Percentiles rank a stretch among this genome's conserved stretches.
These are phyloP conservation scores for Geotrichum bryndzae DNA, from an alignment of 1,139 yeast species.

Conservation along the genomic window DNA sequence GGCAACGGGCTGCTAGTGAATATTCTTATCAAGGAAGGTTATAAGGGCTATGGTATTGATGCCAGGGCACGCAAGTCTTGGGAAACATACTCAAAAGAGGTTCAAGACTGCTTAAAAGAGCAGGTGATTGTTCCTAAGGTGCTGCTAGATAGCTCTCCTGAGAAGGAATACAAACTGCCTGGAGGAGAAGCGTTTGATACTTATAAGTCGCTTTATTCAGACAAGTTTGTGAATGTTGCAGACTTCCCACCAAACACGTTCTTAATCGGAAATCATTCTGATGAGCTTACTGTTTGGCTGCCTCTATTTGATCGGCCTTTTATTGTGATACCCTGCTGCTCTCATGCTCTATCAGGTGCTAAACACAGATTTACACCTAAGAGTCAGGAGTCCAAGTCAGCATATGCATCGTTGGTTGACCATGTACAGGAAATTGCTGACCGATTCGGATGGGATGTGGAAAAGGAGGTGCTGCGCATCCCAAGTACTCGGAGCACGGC, in stretches of 20 bases:
- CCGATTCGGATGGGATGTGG: constrained; percentile 74
- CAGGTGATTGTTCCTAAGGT: constrained; percentile 76
- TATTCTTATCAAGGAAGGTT: constrained; percentile 73
- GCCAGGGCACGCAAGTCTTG: constrained; percentile 88
- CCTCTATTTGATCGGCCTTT: constrained; percentile 84
- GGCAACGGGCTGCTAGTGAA: constrained; percentile 88
- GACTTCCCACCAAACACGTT: constrained; percentile 68
- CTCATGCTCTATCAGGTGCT: constrained; percentile 77
- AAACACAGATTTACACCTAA: constrained; percentile 55
- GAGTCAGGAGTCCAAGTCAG: constrained; percentile 44
- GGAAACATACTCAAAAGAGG: constrained; percentile 60
- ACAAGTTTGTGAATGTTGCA: constrained; percentile 59
- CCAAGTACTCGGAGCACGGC: constrained; percentile 96
- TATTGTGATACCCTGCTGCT: constrained; percentile 91
- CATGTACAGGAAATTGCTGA: constrained; percentile 68
- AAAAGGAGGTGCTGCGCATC: constrained; percentile 81
- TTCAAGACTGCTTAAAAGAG: constrained; percentile 55
- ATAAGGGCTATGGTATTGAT: constrained; percentile 77
- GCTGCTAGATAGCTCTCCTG: constrained; percentile 60
- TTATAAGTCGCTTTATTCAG: constrained; percentile 39
- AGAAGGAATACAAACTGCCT: constrained; percentile 24
- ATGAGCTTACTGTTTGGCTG: constrained; percentile 92
- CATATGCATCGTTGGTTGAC: constrained; percentile 79
- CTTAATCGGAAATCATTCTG: constrained; percentile 90
- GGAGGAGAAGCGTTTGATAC: constrained; percentile 1